phyloP scores from a whole-genome alignment of 1,139 yeast species.

The Candida sp. region DNA sequence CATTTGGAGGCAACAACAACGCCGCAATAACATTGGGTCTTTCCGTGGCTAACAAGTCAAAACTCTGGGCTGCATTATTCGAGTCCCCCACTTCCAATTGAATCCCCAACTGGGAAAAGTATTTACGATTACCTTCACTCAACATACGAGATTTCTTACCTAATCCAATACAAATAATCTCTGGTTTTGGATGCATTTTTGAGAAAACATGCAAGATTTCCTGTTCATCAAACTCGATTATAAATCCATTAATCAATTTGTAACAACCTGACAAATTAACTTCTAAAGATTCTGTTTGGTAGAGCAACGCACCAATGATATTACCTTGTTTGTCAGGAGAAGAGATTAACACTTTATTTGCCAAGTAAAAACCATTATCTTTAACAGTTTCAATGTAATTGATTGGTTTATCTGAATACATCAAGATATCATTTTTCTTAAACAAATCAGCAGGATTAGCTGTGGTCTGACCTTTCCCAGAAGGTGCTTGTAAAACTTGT shows the following conservation, averaged over 20 bases:
- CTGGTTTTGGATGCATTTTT: slow-evolving; percentile 74
- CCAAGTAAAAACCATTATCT: slow-evolving; percentile 37
- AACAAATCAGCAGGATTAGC: slow-evolving; percentile 45
- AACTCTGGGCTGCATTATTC: slow-evolving; percentile 64
- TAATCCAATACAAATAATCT: slow-evolving; percentile 66
- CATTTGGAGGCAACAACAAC: slow-evolving; percentile 65
- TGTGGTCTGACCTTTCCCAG: slow-evolving; percentile 36
- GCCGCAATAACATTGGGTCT: slow-evolving; percentile 72
- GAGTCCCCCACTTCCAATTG: slow-evolving; percentile 70
- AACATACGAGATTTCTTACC: slow-evolving; percentile 64
- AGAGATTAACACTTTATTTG: slow-evolving; percentile 32
- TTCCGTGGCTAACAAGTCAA: slow-evolving; percentile 76
- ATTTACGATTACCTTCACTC: slow-evolving; percentile 48
- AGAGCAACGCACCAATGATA: slow-evolving; percentile 52
- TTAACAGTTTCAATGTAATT: slow-evolving; percentile 44
- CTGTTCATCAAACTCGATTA: slow-evolving; percentile 35
- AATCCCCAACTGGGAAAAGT: slow-evolving; percentile 57
- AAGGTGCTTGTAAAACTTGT: slow-evolving; percentile 23
- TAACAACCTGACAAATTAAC: slow-evolving; percentile 44
- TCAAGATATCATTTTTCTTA: slow-evolving; percentile 42
- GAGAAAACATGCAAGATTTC: slow-evolving; percentile 47
- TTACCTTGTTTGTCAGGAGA: slow-evolving; percentile 47
- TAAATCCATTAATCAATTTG: slow-evolving; percentile 39
- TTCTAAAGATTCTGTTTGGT: slow-evolving; percentile 64
- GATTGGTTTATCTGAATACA: slow-evolving; percentile 41